Percentiles rank a stretch among this genome's conserved stretches.
Evolutionary conservation across 108 stramenopile genomes (phyloP).

Genomic region (Cyclostephanos invisitatus): DNA sequence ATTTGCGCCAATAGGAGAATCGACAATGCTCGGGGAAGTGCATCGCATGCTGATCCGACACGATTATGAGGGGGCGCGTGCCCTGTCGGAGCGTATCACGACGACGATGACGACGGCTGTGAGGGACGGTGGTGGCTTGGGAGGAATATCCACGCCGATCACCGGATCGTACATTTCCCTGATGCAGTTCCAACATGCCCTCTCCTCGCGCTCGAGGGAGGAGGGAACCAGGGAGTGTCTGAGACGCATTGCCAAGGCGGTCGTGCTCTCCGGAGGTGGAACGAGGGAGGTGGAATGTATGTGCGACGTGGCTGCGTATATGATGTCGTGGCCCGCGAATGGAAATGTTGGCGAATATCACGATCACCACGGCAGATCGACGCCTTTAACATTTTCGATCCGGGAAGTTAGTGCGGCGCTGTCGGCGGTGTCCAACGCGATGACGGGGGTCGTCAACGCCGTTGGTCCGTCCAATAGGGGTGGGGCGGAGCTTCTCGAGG

Average conservation of each 20-base stretch:
- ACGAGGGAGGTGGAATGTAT: conserved; percentile 38
- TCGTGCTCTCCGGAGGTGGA: conserved; percentile 33
- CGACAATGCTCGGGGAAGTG: conserved; percentile 36
- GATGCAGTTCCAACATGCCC: conserved; percentile 45
- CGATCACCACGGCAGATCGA: neutral
- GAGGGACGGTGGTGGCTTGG: neutral
- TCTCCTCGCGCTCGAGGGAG: conserved; percentile 34
- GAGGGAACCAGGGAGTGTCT: conserved; percentile 39
- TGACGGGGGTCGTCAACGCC: conserved; percentile 20
- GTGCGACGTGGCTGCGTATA: conserved; percentile 47
- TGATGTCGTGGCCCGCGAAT: conserved; percentile 57
- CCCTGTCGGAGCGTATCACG: conserved; percentile 22
- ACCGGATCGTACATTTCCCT: conserved; percentile 60
- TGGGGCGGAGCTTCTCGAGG: conserved; percentile 13
- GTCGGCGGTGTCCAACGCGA: conserved; percentile 45
- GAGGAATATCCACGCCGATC: conserved; percentile 38
- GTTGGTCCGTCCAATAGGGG: conserved; percentile 10
- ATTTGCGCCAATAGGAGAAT: conserved; percentile 26
- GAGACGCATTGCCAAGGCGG: conserved; percentile 32
- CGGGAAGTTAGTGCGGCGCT: conserved; percentile 48
- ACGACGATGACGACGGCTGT: conserved; percentile 2
- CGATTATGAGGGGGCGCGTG: conserved; percentile 52
- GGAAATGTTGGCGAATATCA: conserved; percentile 6
- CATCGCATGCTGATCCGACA: conserved; percentile 47
- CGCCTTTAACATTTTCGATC: conserved; percentile 9